Conservation (phyloP, 2,329 filamentous ascomycete species). For the Aspergillus terreus region DNA sequence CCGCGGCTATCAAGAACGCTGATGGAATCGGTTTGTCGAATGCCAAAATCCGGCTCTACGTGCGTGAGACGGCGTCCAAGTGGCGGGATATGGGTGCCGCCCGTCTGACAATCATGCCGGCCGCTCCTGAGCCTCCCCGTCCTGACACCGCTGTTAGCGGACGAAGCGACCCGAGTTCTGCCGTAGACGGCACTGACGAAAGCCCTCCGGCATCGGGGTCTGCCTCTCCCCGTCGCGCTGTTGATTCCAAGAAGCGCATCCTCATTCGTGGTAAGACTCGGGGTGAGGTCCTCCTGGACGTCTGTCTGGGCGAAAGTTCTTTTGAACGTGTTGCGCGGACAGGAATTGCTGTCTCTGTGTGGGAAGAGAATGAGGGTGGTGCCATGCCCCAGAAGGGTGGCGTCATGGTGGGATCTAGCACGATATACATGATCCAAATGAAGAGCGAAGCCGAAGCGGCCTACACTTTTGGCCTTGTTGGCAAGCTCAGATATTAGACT, state of each 20-base stretch:
- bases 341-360: constrained; percentile 84
- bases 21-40: constrained; percentile 65
- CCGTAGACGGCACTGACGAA: constrained; percentile 18
- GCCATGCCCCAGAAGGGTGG: constrained; percentile 55
- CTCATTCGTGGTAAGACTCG: constrained; percentile 69
- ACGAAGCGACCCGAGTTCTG: constrained; percentile 32
- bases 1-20: constrained; percentile 47
- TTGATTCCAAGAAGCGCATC: constrained; percentile 78
- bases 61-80: constrained; percentile 68
- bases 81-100: constrained; percentile 93
- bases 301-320: constrained; percentile 76
- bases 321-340: constrained; percentile 80
- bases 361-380: constrained; percentile 69
- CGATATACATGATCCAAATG: constrained; percentile 64
- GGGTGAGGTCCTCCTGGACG: constrained; percentile 70
- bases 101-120: constrained; percentile 72
- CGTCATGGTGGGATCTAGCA: constrained; percentile 55
- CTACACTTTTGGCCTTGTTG: constrained; percentile 54
- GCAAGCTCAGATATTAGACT: constrained; percentile 48
- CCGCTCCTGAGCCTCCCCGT: constrained; percentile 34
- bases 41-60: constrained; percentile 81
- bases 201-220: constrained; percentile 27
- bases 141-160: constrained; percentile 49
- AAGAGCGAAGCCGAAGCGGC: constrained; percentile 51
- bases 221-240: constrained; percentile 44